A percentile compares a stretch with the other conserved stretches of the same genome.
Evolutionary conservation across 163 green algal genomes (phyloP).

Genomic region (Volvox carteri): DNA sequence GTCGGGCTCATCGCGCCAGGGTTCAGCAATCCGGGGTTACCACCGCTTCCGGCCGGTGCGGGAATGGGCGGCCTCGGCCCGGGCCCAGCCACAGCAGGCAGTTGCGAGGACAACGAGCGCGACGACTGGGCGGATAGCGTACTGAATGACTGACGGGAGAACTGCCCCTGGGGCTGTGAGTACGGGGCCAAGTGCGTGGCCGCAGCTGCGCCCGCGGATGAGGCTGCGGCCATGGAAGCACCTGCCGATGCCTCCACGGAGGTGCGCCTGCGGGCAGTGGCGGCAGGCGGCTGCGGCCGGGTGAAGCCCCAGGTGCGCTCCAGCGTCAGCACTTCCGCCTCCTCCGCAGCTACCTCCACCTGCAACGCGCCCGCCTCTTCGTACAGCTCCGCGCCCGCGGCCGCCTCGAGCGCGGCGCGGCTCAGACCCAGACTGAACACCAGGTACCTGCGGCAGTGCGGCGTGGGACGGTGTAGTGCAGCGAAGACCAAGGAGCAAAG

Average conservation of each 20-base stretch:
- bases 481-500: too few relatives aligned
- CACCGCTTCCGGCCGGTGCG: not conserved
- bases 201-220: not conserved
- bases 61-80: not conserved
- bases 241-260: not conserved
- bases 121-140: conserved; percentile 10
- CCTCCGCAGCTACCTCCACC: conserved; percentile 35
- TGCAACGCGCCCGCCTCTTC: conserved; percentile 37
- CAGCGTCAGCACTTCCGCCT: conserved; percentile 34
- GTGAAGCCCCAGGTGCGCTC: conserved; percentile 32
- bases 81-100: not conserved
- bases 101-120: conserved; percentile 3
- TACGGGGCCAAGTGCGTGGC: too few relatives aligned
- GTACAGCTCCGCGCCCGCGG: conserved; percentile 7
- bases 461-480: too few relatives aligned
- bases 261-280: not conserved
- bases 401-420: conserved; percentile 17
- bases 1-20: not conserved
- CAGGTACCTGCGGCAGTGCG: conserved; percentile 18
- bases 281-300: not conserved
- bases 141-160: not conserved
- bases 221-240: not conserved
- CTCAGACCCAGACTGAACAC: conserved; percentile 14
- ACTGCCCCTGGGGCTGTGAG: not conserved
- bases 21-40: not conserved